A percentile compares a stretch with the other conserved stretches of the same genome.
These are phyloP conservation scores for Sugiyamaella mastotermitis DNA, from an alignment of 805 yeast species.

Conservation along the genomic window DNA sequence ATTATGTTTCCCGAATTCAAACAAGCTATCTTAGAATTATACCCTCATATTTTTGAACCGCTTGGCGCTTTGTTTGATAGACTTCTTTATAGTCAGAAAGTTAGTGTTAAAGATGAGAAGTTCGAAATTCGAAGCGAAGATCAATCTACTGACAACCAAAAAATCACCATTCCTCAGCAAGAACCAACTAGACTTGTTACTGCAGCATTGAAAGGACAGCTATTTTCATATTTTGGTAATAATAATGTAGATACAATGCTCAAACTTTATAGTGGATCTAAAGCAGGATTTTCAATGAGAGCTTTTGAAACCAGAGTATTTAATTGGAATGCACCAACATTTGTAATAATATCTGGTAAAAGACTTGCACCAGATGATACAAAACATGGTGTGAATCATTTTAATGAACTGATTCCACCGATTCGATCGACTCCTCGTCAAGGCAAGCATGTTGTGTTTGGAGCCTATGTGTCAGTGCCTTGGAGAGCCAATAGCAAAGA, in stretches of 20 bases:
- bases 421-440: constrained; percentile 11
- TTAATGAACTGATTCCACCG: constrained; percentile 24
- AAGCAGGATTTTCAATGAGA: constrained; percentile 80
- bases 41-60: constrained; percentile 41
- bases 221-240: constrained; percentile 33
- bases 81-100: constrained; percentile 31
- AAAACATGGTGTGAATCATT: constrained; percentile 13
- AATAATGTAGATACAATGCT: constrained; percentile 34
- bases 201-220: constrained; percentile 37
- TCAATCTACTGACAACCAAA: background rate
- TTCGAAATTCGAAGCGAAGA: background rate
- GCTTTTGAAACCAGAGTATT: constrained; percentile 77
- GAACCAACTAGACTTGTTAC: constrained; percentile 34
- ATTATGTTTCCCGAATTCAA: constrained; percentile 12
- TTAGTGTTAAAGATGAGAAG: background rate
- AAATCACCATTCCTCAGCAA: too few relatives aligned
- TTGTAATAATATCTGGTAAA: constrained; percentile 64
- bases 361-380: constrained; percentile 19
- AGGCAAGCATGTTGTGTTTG: constrained; percentile 50
- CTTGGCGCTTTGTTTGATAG: constrained; percentile 40
- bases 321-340: constrained; percentile 87
- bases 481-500: constrained; percentile 73
- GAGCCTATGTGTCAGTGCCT: constrained; percentile 59
- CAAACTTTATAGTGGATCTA: constrained; percentile 65
- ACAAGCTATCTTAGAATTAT: constrained; percentile 17